Base-by-base conservation (phyloP, 352 stramenopile genomes). In the Phytophthora meadii region DNA sequence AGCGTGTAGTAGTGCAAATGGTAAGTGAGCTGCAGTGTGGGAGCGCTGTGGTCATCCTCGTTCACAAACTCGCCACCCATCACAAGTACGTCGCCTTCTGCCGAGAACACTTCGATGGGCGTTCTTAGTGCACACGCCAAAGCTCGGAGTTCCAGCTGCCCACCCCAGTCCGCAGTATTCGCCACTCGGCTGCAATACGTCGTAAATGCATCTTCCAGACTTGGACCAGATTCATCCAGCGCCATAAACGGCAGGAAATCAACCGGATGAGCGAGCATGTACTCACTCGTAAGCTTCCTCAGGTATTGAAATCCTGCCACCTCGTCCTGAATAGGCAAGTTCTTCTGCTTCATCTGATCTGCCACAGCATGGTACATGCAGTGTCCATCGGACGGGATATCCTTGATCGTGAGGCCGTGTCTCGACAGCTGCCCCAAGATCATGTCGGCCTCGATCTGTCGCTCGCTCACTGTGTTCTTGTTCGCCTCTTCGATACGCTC, bases 1-100 rank as follows among this genome's bases (percentile, higher is more conserved):
- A 99, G 86, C 34, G 97, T 92, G 84, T 99, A 99, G 77, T 99
- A 99, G 77, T 99, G 93, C 58, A 98, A 74, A 75, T 99, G 98
- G 57, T 93, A 96, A 19, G 95, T 98, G 51, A 99, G 70, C 56
- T 93, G 79, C 44, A 99, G 87, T 54, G 89, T 75, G 10, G 70
- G 54, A 22, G 84, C 76, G 11, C 44, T 74, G 22, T 61, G 45
- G 37, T 64, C 69, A 37, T 73, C 54, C 42, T 70, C 71, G 44
- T 63, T 40, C 8, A 64, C 56, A 49, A 90, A 92, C 45, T 98
- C 92, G 32, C 81, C 79, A 34, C 95, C 93, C 87, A 99, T 98
- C 19, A 87, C 68, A 42, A 99, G 83, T 27, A 92, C 77, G 49
- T 92, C 80, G 12, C 81, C 81, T 48, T 97, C 87, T 5, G 92